phyloP scores from a whole-genome alignment of 306 rosid genomes.

The Betula pendula region DNA sequence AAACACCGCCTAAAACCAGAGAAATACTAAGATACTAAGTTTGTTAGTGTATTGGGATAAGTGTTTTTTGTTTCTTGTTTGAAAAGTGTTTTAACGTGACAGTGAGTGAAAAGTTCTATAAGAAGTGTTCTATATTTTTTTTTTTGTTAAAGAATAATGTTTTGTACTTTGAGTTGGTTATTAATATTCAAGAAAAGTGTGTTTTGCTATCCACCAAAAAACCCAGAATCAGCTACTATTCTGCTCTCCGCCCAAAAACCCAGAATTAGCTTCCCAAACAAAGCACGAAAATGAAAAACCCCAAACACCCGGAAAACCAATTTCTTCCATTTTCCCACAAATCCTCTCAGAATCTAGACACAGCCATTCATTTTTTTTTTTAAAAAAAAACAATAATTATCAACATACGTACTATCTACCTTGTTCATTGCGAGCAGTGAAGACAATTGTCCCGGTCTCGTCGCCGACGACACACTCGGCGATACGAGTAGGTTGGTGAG shows the following conservation, averaged over 20 bases:
- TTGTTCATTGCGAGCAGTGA: constrained; percentile 91
- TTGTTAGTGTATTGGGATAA: too few species aligned
- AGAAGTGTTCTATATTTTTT: too few species aligned
- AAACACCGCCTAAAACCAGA: neutral
- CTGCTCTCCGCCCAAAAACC: neutral
- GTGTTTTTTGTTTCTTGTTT: too few species aligned
- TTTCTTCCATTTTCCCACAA: neutral
- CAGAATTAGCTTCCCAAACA: neutral
- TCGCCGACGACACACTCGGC: constrained; percentile 81
- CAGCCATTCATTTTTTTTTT: too few species aligned
- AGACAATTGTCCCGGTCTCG: constrained; percentile 69
- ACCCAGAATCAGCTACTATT: neutral
- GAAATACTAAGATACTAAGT: neutral
- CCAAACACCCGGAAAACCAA: neutral
- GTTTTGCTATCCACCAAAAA: too few species aligned
- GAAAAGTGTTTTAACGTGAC: too few species aligned
- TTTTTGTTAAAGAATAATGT: too few species aligned
- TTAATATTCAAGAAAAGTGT: too few species aligned
- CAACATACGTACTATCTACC: constrained; percentile 33
- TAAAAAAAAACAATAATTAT: neutral
- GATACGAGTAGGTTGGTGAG: constrained; percentile 55
- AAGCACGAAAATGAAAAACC: neutral
- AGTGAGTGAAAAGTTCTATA: too few species aligned
- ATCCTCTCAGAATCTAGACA: neutral
- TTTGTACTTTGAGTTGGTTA: too few species aligned